Percentiles rank a stretch among this genome's conserved stretches.
Evolutionary conservation across 257 asterid genomes (phyloP).

Genomic region (Nicotiana attenuata): DNA sequence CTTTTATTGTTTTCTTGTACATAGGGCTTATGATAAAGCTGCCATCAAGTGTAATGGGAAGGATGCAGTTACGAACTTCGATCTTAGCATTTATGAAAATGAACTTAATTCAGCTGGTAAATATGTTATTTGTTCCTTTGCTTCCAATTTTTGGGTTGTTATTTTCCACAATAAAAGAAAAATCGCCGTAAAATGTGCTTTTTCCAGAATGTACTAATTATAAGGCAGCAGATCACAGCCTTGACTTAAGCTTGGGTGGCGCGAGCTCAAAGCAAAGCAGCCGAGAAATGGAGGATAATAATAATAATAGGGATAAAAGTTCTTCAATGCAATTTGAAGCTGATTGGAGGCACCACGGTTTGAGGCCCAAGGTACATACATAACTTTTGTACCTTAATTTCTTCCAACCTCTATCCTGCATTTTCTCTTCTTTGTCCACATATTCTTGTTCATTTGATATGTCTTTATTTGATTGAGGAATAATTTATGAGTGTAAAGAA

Average conservation of each 20-base stretch:
- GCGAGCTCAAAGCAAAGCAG: slow-evolving; percentile 35
- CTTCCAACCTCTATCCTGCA: too few species aligned
- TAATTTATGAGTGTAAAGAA: too few species aligned
- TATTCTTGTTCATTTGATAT: too few species aligned
- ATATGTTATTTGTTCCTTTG: neutral
- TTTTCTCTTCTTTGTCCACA: neutral
- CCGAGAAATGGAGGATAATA: slow-evolving; percentile 8
- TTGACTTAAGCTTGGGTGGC: slow-evolving; percentile 82
- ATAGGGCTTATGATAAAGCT: slow-evolving; percentile 93
- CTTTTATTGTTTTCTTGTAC: neutral
- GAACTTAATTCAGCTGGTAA: slow-evolving; percentile 53
- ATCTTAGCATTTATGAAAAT: slow-evolving; percentile 63
- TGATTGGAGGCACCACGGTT: slow-evolving; percentile 52
- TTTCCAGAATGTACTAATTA: slow-evolving; percentile 34
- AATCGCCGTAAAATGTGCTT: neutral
- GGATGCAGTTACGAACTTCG: slow-evolving; percentile 83
- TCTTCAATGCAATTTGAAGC: slow-evolving; percentile 34
- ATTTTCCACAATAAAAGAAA: neutral
- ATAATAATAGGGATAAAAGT: slow-evolving; percentile 21
- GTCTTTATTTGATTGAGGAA: too few species aligned
- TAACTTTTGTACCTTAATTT: neutral
- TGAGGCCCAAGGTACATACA: slow-evolving; percentile 40
- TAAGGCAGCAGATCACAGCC: slow-evolving; percentile 42
- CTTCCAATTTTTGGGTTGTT: neutral
- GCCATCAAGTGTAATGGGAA: slow-evolving; percentile 79